phyloP scores from a whole-genome alignment of 352 stramenopile species.

The Phytophthora kernoviae region DNA sequence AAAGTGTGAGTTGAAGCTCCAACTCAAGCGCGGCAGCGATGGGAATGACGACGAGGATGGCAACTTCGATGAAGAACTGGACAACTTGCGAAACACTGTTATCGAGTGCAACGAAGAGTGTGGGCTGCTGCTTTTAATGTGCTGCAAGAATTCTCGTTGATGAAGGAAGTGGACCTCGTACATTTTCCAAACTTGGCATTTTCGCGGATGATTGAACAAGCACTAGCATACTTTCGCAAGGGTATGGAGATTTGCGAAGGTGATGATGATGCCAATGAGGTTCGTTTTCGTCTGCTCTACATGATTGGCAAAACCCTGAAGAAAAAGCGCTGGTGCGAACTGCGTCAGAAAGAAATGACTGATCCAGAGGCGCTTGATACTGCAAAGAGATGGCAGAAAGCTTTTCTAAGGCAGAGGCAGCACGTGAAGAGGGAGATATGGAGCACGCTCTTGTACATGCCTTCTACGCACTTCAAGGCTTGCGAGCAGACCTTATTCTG shows the following conservation, averaged over 20 bases:
- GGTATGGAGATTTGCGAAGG: constrained; percentile 41
- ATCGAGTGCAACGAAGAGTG: constrained; percentile 77
- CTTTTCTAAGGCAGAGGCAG: constrained; percentile 63
- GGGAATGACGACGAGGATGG: constrained; percentile 17
- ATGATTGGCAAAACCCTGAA: constrained; percentile 81
- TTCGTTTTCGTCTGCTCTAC: constrained; percentile 69
- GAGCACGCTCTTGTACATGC: constrained; percentile 78
- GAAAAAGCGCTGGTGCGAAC: constrained; percentile 52
- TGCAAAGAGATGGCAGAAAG: constrained; percentile 44
- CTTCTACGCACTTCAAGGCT: constrained; percentile 75
- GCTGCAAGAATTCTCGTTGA: constrained; percentile 61
- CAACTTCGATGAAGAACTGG: constrained; percentile 31
- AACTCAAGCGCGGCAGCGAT: constrained; percentile 4
- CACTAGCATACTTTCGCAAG: constrained; percentile 45
- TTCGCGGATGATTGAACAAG: constrained; percentile 29
- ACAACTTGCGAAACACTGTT: constrained; percentile 37
- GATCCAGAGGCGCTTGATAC: constrained; percentile 22
- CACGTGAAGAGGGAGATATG: constrained; percentile 63
- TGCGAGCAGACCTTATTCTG: constrained; percentile 60
- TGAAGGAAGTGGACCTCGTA: constrained; percentile 40
- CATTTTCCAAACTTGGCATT: constrained; percentile 38
- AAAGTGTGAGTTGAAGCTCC: constrained; percentile 12
- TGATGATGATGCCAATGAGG: constrained; percentile 47
- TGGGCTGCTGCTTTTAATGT: constrained; percentile 77
- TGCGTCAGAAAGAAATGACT: constrained; percentile 5